Base-by-base conservation (phyloP, 2,329 filamentous ascomycete species). In the Phyllosticta citrichinensis region DNA sequence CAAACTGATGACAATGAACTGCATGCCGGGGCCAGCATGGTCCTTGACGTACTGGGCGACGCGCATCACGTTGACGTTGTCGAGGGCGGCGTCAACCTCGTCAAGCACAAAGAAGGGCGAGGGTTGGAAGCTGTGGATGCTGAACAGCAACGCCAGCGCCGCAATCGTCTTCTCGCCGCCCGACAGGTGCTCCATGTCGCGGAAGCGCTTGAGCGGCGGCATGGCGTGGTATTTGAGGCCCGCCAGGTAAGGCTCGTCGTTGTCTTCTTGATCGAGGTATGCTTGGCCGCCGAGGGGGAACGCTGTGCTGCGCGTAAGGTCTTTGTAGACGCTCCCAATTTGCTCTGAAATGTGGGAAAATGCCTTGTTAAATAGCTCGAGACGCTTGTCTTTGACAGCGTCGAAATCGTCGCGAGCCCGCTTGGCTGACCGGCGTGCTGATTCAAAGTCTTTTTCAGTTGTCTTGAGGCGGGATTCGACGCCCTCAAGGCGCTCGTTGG, bases 111-210 rank as follows among this genome's bases (percentile, higher is more conserved):
- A 99, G 79, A 99, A 99, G 0, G 95, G 94, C 63, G 85, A 90
- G 0, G 94, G 93, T 72, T 97, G 92, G 78, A 93, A 99, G 63
- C 88, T 92, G 78, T 99, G 94, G 61, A 99, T 92, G 22, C 94
- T 94, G 72, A 99, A 99, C 4, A 99, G 82, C 51, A 99, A 81
- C n/a, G 94, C 94, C 50, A 99, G 80, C 14, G 94, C 94, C 1
- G 94, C 94, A 87, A 99, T 99, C 0, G 94, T 99, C 81, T 99
- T 99, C 77, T 99, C 94, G 61, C 94, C 94, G 68, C 94, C 94
- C 1, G 91, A 96, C 10, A 99, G 80, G 72, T 97, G 94, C 74
- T 99, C 94, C 94, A 99, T 99, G 74, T 99, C 95, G 68, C 94
- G 85, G 83, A 99, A 99, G 54, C 94, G 91, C 78, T 99, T 99